Conservation (phyloP, 2,329 filamentous ascomycete species). For the Aspergillus piperis region DNA sequence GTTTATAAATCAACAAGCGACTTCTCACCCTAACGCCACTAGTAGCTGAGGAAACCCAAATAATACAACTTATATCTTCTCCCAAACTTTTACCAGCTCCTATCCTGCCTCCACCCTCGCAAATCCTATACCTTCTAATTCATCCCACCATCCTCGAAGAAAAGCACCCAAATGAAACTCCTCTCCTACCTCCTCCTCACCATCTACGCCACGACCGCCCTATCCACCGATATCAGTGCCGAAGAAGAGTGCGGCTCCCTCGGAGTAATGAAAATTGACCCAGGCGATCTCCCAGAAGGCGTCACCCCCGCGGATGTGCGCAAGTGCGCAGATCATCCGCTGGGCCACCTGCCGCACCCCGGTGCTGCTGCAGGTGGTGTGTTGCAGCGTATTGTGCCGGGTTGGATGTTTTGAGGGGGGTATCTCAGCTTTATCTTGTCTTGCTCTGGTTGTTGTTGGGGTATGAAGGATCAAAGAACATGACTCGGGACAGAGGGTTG, state of each 20-base stretch:
- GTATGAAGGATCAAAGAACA: too few relatives aligned
- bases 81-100: too few relatives aligned
- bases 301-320: slow-evolving; percentile 5
- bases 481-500: too few relatives aligned
- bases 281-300: slow-evolving; percentile 6
- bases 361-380: background rate
- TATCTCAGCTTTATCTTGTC: too few relatives aligned
- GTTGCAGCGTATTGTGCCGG: background rate
- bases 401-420: background rate
- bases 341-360: background rate
- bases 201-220: background rate
- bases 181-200: background rate
- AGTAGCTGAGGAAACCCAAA: too few relatives aligned
- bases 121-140: too few relatives aligned
- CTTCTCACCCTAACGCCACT: too few relatives aligned
- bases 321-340: slow-evolving; percentile 5
- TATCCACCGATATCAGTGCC: background rate
- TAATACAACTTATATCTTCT: too few relatives aligned
- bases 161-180: background rate
- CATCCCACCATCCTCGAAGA: too few relatives aligned
- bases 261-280: slow-evolving; percentile 6
- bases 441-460: too few relatives aligned
- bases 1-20: too few relatives aligned
- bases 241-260: slow-evolving; percentile 7
- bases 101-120: too few relatives aligned